Evolutionary conservation across 768 basidiomycete species (phyloP), one percentile per base, ranked within the genome.

Genomic region (Porpolomopsis calyptriformis): DNA sequence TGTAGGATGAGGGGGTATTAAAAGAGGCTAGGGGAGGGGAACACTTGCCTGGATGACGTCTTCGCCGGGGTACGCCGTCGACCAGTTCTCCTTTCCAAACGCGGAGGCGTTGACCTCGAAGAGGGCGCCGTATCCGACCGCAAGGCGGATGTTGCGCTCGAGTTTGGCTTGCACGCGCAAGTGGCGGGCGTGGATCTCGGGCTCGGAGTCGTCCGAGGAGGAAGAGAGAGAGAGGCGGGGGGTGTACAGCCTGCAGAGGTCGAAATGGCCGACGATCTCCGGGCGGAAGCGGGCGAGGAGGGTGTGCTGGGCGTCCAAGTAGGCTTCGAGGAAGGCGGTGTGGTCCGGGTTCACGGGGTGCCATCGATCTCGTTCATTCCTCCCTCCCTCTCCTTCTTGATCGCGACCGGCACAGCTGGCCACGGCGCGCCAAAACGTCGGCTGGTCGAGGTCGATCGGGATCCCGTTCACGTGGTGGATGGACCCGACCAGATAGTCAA

Each of bases 61-160:
- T 45, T 64, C 60, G 1, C 74, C 87, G 0, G 96, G 94, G 64
- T 93, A 98, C 3, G 85, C 76, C 2, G 78, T 76, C 8, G 65
- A 60, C 96, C 96, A 98, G n/a, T n/a, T n/a, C 10, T 83, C 79
- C 59, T 98, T 99, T 55, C 91, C 68, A 57, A 97, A 81, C 7
- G 92, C 91, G 8, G 96, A 88, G 19, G 91, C 81, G 55, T 94
- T 98, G 26, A 87, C 66, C 64, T 99, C 96, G 56, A 98, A 97
- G 48, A 96, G 62, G 2, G 88, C 94, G 1, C 92, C 93, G 61
- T 97, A 96, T 10, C 56, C 64, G 11, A 83, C 70, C 1, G 82
- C 90, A 48, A 66, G 80, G 41, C 60, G 55, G 51, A 98, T 65
- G 61, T 98, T 98, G 53, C 90, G 65, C 60, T 77, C 72, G 27